Evolutionary conservation across 2,329 filamentous ascomycete genomes (phyloP).

Genomic region (Colletotrichum falcatum): DNA sequence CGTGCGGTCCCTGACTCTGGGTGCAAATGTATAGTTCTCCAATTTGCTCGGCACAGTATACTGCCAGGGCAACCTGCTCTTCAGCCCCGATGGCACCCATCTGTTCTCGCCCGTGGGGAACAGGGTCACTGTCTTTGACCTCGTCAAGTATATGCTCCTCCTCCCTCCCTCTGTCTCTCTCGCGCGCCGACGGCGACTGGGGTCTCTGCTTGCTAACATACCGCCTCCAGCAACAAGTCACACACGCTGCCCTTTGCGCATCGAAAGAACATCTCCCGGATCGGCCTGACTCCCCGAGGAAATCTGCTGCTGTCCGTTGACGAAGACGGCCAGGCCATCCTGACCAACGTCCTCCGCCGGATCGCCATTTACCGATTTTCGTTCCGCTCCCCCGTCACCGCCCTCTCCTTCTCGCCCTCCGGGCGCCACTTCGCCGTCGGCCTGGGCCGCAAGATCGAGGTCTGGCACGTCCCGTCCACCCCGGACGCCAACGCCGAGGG

Average conservation of each 20-base stretch:
- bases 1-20: slow-evolving; percentile 5
- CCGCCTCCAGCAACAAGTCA: slow-evolving; percentile 78
- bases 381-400: slow-evolving; percentile 85
- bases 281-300: slow-evolving; percentile 89
- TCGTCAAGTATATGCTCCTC: slow-evolving; percentile 83
- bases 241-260: slow-evolving; percentile 91
- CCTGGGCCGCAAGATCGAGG: slow-evolving; percentile 87
- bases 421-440: slow-evolving; percentile 92
- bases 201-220: slow-evolving; percentile 2
- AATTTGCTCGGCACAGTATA: slow-evolving; percentile 99
- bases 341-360: slow-evolving; percentile 89
- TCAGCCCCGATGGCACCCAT: slow-evolving; percentile 95
- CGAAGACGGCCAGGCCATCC: slow-evolving; percentile 91
- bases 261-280: slow-evolving; percentile 89
- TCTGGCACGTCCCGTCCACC: slow-evolving; percentile 95
- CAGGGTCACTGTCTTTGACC: slow-evolving; percentile 93
- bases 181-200: not conserved
- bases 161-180: not conserved
- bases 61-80: slow-evolving; percentile 96
- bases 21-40: slow-evolving; percentile 80
- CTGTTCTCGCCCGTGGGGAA: slow-evolving; percentile 97
- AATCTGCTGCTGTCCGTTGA: slow-evolving; percentile 94
- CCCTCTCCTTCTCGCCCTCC: slow-evolving; percentile 90
- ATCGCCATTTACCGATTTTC: slow-evolving; percentile 95
- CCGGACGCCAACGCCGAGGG: slow-evolving; percentile 83